These are phyloP conservation scores for Kalanchoe fedtschenkoi DNA, from an alignment of 164 flowering plant species.

Conservation along the genomic window DNA sequence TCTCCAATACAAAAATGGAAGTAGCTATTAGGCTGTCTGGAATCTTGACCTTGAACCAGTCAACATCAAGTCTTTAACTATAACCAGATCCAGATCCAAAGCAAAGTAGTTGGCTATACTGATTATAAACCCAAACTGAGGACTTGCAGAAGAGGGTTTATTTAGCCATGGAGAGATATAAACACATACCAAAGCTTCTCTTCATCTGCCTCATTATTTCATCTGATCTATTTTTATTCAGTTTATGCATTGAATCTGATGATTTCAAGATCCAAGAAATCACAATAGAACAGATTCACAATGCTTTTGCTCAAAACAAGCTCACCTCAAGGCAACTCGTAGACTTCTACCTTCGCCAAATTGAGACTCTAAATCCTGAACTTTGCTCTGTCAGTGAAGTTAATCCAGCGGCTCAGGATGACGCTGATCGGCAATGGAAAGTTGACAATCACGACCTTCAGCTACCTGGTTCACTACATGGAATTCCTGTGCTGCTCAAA, in stretches of 20 bases:
- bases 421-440: conserved; percentile 21
- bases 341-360: conserved; percentile 22
- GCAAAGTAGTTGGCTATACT: too few relatives aligned
- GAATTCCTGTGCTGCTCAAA: conserved; percentile 26
- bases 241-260: neutral
- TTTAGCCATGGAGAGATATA: too few relatives aligned
- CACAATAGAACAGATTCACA: conserved; percentile 21
- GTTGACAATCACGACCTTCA: neutral
- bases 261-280: conserved; percentile 21
- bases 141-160: too few relatives aligned
- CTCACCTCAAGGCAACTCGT: conserved; percentile 37
- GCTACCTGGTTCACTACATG: conserved; percentile 14
- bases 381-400: conserved; percentile 32
- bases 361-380: conserved; percentile 23
- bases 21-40: too few relatives aligned
- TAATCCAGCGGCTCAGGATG: conserved; percentile 28
- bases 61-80: too few relatives aligned
- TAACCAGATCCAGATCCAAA: too few relatives aligned
- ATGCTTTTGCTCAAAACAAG: conserved; percentile 21
- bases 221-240: neutral
- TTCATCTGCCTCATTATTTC: too few relatives aligned
- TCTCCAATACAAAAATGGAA: too few relatives aligned
- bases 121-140: too few relatives aligned
- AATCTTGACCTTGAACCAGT: too few relatives aligned
- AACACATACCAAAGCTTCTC: too few relatives aligned